Evolutionary conservation across 768 basidiomycete genomes (phyloP), one percentile per base, ranked within the genome.

Genomic region (Cubamyces sp.): DNA sequence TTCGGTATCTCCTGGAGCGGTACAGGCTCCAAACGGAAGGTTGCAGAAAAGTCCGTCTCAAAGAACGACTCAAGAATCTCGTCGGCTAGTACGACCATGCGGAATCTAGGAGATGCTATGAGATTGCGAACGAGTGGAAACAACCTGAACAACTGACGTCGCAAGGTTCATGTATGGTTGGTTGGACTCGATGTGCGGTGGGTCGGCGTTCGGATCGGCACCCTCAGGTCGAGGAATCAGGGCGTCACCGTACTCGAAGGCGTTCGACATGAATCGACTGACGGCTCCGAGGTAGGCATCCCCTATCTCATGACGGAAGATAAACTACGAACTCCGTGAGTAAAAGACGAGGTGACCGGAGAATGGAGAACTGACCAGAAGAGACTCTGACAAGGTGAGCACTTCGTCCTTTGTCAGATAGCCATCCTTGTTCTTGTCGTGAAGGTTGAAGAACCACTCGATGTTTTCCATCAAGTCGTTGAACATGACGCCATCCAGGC

Each of bases 391-490:
- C 28, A 98, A 77, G 15, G 95, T 96, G 67, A 99, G 75, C 19
- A 98, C 92, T 72, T 99, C 97, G 70, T 98, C 96, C 75, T 96
- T 98, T 2, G 95, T 96, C 64, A 99, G 76, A 73, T 81, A 94
- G 1, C 96, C 96, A 71, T 99, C 97, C 68, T 94, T 94, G 74
- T 99, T 91, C 76, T 96, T 96, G 76, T 96, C 94, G 64, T 96
- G 93, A 51, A 98, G 74, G 68, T 90, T 91, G 77, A 98, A 98
- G 77, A 98, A 96, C 96, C 96, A 99, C 73, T 97, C 93, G 69
- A 98, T 96, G 67, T 93, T 96, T 60, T 95, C 92, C 97, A 98
- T 98, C 66, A 99, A 77, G 74, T 98, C 97, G 65, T 93, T 96
- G 77, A 92, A 91, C 85, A 98, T 92, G 47, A 97, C 91, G 2